phyloP scores from a whole-genome alignment of 2,329 filamentous ascomycete genomes.

The Hypoxylon sp. region DNA sequence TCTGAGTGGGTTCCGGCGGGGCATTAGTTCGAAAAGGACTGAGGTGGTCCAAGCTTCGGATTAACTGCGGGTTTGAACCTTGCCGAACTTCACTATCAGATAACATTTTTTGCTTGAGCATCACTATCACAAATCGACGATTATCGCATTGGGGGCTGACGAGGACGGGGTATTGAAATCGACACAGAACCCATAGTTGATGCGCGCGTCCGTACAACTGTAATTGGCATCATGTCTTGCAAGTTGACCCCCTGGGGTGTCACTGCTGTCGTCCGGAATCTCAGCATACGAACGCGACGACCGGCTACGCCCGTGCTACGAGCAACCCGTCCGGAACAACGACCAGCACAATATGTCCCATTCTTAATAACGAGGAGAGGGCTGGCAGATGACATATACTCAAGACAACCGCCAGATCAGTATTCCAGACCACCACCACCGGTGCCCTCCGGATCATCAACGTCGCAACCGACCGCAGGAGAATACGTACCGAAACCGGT shows the following conservation, averaged over 20 bases:
- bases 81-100: constrained; percentile 25
- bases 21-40: too few species aligned
- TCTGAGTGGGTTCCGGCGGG: not conserved
- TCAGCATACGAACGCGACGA: constrained; percentile 51
- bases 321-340: constrained; percentile 19
- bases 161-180: constrained; percentile 26
- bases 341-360: constrained; percentile 18
- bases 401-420: constrained; percentile 30
- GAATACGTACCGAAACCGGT: constrained; percentile 35
- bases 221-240: constrained; percentile 51
- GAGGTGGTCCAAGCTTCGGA: constrained; percentile 28
- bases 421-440: constrained; percentile 26
- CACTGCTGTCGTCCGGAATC: constrained; percentile 47
- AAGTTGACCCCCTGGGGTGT: constrained; percentile 53
- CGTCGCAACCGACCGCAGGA: not conserved
- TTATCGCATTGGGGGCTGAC: constrained; percentile 24
- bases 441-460: constrained; percentile 16
- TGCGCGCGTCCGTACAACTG: constrained; percentile 30
- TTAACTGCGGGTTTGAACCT: constrained; percentile 23
- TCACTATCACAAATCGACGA: constrained; percentile 14
- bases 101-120: constrained; percentile 32
- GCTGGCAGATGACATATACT: constrained; percentile 44
- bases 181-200: constrained; percentile 28
- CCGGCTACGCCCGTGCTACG: constrained; percentile 21
- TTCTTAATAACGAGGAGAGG: constrained; percentile 46